phyloP scores from a whole-genome alignment of 768 basidiomycete species.

The Termitomyces sp. region DNA sequence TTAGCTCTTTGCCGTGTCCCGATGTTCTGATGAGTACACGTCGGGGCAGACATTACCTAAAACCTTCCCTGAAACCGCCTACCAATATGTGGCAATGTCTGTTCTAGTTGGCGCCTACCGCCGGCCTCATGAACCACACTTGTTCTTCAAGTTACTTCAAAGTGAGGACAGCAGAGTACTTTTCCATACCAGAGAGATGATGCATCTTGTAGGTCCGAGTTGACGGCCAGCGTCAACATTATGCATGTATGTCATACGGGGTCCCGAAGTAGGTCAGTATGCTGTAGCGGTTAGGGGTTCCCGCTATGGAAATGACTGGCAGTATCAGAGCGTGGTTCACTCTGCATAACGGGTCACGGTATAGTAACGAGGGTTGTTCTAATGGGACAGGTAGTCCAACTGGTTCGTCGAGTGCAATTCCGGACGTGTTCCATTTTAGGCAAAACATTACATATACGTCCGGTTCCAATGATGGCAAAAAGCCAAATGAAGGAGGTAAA shows the following conservation, averaged over 20 bases:
- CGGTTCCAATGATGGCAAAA: too few relatives aligned
- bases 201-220: neutral
- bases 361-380: too few relatives aligned
- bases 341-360: too few relatives aligned
- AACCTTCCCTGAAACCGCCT: neutral
- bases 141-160: neutral
- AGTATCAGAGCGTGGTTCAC: too few relatives aligned
- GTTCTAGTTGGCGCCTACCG: neutral
- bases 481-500: too few relatives aligned
- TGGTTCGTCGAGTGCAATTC: too few relatives aligned
- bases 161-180: neutral
- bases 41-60: neutral
- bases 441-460: too few relatives aligned
- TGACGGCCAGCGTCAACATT: neutral
- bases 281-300: too few relatives aligned
- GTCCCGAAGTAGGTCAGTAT: neutral
- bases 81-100: neutral
- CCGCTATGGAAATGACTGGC: too few relatives aligned
- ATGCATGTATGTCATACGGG: neutral
- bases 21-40: neutral
- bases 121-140: too few relatives aligned
- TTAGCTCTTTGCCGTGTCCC: neutral
- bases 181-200: neutral
- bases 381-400: too few relatives aligned
- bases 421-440: too few relatives aligned